Base-by-base conservation (phyloP, 2,329 filamentous ascomycete genomes). In the Hypoxylon sp. region DNA sequence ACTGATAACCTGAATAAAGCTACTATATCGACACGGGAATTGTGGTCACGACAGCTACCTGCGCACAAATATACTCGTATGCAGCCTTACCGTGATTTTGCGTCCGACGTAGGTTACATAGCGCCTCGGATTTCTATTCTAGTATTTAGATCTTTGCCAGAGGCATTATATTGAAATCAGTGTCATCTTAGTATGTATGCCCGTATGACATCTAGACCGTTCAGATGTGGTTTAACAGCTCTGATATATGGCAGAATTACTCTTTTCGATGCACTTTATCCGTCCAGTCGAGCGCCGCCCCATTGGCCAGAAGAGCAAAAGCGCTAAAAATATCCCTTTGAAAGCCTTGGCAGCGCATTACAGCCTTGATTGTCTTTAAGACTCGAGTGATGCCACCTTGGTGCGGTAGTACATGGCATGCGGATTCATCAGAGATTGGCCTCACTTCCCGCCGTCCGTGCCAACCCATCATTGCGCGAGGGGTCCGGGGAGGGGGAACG, bases 261-360 rank as follows among this genome's bases (percentile, higher is more conserved):
- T 52, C 20, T 48, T 53, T 44, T 61, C 48, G 14, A 58, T 12
- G 48, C 51, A 52, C 40, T 48, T 20, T 65, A 46, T 55, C 57
- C 49, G 26, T 45, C 38, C 28, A 45, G 36, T 44, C 26, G 49
- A 55, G 22, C 44, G 52, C 18, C 18, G 49, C 36, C 54, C 52
- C 58, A 63, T 64, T 59, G 65, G 52, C 56, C 30, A 50, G 51
- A 59, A 49, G 20, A 33, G 24, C 45, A 38, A 55, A 24, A 44
- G 45, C 22, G 52, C 61, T 70, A 70, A 64, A 65, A 68, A 70
- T 70, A 70, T 38, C 45, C 58, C 36, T 65, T n/a, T 40, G 16
- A 48, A 42, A 40, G 16, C 50, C 65, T 67, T 67, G 65, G 65
- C 61, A 44, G 54, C 59, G 55, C 45, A 58, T 45, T 46, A 26